Base-by-base conservation (phyloP, 306 rosid genomes). In the Benincasa hispida region DNA sequence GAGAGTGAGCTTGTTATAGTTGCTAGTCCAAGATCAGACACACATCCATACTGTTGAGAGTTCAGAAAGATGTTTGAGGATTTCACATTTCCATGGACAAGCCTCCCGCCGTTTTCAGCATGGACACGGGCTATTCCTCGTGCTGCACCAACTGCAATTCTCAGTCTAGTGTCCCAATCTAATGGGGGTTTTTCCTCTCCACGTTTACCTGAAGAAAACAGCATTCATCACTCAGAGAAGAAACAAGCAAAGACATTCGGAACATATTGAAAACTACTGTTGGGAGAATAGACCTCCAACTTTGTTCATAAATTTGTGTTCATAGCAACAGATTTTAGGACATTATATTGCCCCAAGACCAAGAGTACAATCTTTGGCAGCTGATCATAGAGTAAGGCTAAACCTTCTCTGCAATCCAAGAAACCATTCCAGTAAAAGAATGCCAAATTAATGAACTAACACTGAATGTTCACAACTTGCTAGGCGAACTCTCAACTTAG, bases 21-120 rank as follows among this genome's bases (percentile, higher is more conserved):
- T 72, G 98, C 90, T 74, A 93, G 68, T 25, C 98, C 98, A 74
- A 86, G 88, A 83, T 93, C 98, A 10, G 98, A 93, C 27, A 93
- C 85, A 68, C 93, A 91, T 19, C 97, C 98, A 35, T 79, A 89
- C 34, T 80, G 87, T 70, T 73, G 77, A 1, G 85, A 24, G 54
- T 91, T 93, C 24, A 93, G 76, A 78, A 93, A 93, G 76, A 93
- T 89, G 75, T 93, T 93, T 19, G 97, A 84, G 60, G 97, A 82
- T 85, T 90, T 93, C 35, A 93, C 81, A 48, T 93, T 91, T 78
- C 97, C 98, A 27, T 91, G 97, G 47, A 91, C 88, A 56, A 93
- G 93, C 63, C 91, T 93, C 78, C 97, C 96, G 7, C 89, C 86
- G 24, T 84, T 89, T 80, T 84, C 93, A 19, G 74, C 74, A 76